A percentile compares a stretch with the other conserved stretches of the same genome.
Evolutionary conservation across 2,329 filamentous ascomycete species (phyloP).

Genomic region (Cryphonectria japonica): DNA sequence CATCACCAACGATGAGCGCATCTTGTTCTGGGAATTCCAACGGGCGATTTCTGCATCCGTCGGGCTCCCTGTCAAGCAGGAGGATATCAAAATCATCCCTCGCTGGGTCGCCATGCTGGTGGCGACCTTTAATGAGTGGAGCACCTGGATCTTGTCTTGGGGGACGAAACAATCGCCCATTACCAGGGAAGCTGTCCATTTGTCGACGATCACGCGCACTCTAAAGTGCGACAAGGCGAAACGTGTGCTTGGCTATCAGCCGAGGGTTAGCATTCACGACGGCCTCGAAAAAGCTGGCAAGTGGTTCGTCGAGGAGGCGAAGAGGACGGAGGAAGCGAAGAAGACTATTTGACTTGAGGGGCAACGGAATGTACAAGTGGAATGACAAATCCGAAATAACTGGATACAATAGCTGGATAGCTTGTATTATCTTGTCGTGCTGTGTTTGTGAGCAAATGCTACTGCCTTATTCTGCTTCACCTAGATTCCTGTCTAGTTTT

Average conservation of each 20-base stretch:
- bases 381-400: too few relatives aligned
- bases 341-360: conserved; percentile 12
- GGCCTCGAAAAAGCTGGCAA: conserved; percentile 30
- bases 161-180: conserved; percentile 28
- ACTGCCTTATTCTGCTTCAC: too few relatives aligned
- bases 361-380: too few relatives aligned
- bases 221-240: conserved; percentile 31
- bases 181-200: conserved; percentile 30
- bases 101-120: conserved; percentile 10
- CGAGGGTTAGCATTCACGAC: conserved; percentile 28
- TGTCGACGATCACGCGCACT: conserved; percentile 30
- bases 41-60: conserved; percentile 33
- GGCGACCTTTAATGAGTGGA: conserved; percentile 36
- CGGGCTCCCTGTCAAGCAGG: conserved; percentile 32
- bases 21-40: conserved; percentile 42
- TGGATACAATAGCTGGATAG: too few relatives aligned
- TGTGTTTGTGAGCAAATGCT: too few relatives aligned
- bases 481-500: too few relatives aligned
- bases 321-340: neutral
- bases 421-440: too few relatives aligned
- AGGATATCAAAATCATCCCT: conserved; percentile 32
- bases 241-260: conserved; percentile 31
- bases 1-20: conserved; percentile 39
- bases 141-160: conserved; percentile 29
- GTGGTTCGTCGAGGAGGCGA: conserved; percentile 30